These are phyloP conservation scores for Jackrogersella minutella DNA, from an alignment of 495 filamentous ascomycete genomes.

Conservation along the genomic window DNA sequence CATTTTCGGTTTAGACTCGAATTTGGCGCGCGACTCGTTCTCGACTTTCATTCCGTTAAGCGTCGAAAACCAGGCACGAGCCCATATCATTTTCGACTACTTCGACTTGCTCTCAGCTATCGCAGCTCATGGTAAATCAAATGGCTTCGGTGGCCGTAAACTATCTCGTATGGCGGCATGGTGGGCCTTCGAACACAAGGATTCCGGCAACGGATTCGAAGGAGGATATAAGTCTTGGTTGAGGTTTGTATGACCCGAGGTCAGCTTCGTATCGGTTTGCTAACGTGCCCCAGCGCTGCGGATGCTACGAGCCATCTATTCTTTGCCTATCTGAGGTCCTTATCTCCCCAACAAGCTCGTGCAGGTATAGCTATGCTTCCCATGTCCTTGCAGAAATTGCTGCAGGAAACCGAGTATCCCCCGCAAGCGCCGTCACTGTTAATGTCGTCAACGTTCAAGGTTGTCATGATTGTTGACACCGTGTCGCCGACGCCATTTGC, in stretches of 20 bases:
- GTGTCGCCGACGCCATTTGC: conserved; percentile 96
- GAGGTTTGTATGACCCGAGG: conserved; percentile 42
- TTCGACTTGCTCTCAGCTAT: conserved; percentile 90
- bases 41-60: conserved; percentile 95
- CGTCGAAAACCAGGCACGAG: conserved; percentile 85
- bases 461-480: conserved; percentile 95
- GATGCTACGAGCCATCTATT: conserved; percentile 97
- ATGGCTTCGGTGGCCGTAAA: conserved; percentile 92
- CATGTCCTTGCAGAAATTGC: conserved; percentile 85
- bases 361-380: conserved; percentile 84
- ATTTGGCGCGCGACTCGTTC: conserved; percentile 91
- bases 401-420: conserved; percentile 94
- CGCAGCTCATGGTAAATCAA: conserved; percentile 83
- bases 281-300: conserved; percentile 71
- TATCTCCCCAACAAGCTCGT: conserved; percentile 77
- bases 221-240: conserved; percentile 90
- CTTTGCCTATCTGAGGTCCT: conserved; percentile 93
- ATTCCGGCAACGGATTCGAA: conserved; percentile 91
- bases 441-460: conserved; percentile 82
- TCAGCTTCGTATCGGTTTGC: conserved; percentile 29
- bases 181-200: conserved; percentile 96
- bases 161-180: conserved; percentile 94
- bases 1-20: conserved; percentile 70
- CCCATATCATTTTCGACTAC: conserved; percentile 92
- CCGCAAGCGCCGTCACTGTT: conserved; percentile 80